Evolutionary conservation across 225 moss, liverwort and hornwort genomes (phyloP), one percentile per base, ranked within the genome.

Genomic region (Marchantia paleacea): DNA sequence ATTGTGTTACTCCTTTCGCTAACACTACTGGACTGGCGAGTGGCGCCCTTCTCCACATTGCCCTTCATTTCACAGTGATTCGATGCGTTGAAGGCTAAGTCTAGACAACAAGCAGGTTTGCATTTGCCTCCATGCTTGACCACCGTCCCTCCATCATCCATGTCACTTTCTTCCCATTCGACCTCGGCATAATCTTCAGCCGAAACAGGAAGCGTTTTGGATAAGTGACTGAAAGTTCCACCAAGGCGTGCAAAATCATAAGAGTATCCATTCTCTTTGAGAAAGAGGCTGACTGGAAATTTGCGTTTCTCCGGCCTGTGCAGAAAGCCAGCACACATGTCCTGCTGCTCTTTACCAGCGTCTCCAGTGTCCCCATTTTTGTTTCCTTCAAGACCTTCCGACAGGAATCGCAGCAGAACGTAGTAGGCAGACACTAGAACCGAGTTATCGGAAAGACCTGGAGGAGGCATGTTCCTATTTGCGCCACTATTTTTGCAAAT

Each of bases 381-480:
- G 72, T 88, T 90, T 13, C 83, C 75, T 14, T 91, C 95, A 19
- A 95, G 90, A 7, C 99, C 99, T 80, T 99, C 95, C 0, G 99
- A 99, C 75, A 99, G 80, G 20, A 99, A 94, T 7, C 95, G 92
- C 52, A 99, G 89, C 22, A 99, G 86, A 57, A 99, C 95, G 74
- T 91, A 94, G 81, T 95, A 95, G 0, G 94, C 90, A 74, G 99
- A 92, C 28, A 99, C 94, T n/a, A 99, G 86, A 63, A 99, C 99
- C n/a, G 99, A 99, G 67, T 99, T 99, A 82, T 99, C 99, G 19
- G 99, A 99, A 25, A 99, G 92, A 77, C 99, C 99, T n/a, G 94
- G 91, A 25, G 99, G 99, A 74, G 99, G 92, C 83, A 95, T 91
- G 74, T 94, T 99, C 84, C 92, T 86, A 73, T 94, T 92, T 7